These are phyloP conservation scores for Claviceps cyperi DNA, from an alignment of 2,329 filamentous ascomycete species.

Conservation along the genomic window DNA sequence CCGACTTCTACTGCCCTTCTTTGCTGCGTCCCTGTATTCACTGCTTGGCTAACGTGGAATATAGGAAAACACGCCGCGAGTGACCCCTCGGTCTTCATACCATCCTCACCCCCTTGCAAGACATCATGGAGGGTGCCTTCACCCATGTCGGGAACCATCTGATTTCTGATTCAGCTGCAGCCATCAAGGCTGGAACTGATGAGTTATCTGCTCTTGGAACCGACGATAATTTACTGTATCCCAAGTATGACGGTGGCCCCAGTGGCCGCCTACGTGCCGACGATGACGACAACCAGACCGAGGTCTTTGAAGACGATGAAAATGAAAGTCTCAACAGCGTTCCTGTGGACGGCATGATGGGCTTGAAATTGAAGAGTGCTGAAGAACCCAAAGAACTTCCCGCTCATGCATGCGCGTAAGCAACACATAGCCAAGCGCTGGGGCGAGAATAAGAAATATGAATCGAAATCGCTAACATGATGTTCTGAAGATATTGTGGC, in stretches of 20 bases:
- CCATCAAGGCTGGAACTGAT: constrained; percentile 78
- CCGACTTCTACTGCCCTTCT: background rate
- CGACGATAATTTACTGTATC: constrained; percentile 70
- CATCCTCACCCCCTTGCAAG: constrained; percentile 5
- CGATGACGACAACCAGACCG: constrained; percentile 81
- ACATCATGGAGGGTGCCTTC: constrained; percentile 71
- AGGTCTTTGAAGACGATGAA: constrained; percentile 73
- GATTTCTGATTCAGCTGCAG: constrained; percentile 68
- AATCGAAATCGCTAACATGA: background rate
- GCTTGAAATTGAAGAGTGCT: constrained; percentile 36
- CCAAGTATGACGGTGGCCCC: constrained; percentile 43
- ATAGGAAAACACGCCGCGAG: background rate
- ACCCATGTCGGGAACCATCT: constrained; percentile 78
- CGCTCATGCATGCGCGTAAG: constrained; percentile 88
- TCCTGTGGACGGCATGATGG: constrained; percentile 61
- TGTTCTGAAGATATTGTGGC: constrained; percentile 62
- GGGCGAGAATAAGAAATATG: background rate
- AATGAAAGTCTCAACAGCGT: constrained; percentile 63
- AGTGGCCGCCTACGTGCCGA: constrained; percentile 57
- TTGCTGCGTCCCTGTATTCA: background rate
- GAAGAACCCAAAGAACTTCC: constrained; percentile 88
- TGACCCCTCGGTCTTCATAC: constrained; percentile 5
- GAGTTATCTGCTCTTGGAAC: constrained; percentile 54
- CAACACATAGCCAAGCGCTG: constrained; percentile 3
- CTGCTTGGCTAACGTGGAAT: constrained; percentile 1